Evolutionary conservation across 2,329 filamentous ascomycete genomes (phyloP).

Genomic region (Pestalotiopsis sp.): DNA sequence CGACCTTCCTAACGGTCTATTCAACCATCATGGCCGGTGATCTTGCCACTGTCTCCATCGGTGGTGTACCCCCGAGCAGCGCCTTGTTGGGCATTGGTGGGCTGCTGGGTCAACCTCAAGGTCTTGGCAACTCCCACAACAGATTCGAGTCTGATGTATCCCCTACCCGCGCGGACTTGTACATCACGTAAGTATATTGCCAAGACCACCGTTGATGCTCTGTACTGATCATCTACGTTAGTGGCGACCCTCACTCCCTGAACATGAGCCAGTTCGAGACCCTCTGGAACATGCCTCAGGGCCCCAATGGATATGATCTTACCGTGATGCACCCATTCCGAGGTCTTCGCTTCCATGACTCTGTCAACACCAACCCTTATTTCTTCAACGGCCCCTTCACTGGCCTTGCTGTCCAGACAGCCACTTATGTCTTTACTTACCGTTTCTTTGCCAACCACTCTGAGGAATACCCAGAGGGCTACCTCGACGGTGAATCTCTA

Average conservation of each 20-base stretch:
- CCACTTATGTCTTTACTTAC: conserved; percentile 44
- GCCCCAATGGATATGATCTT: conserved; percentile 44
- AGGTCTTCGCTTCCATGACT: conserved; percentile 40
- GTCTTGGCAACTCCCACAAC: conserved; percentile 52
- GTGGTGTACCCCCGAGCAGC: conserved; percentile 41
- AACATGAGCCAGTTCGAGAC: neutral
- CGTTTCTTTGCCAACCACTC: conserved; percentile 46
- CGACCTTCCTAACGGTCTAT: conserved; percentile 40
- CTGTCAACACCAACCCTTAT: conserved; percentile 49
- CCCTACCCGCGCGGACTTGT: conserved; percentile 53
- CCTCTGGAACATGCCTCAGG: conserved; percentile 44
- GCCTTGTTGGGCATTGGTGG: conserved; percentile 39
- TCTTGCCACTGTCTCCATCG: conserved; percentile 51
- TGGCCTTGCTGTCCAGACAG: conserved; percentile 52
- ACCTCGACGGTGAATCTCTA: neutral
- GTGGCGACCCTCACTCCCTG: neutral
- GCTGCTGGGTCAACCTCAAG: conserved; percentile 44
- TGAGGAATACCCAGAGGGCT: neutral
- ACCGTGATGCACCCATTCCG: conserved; percentile 32
- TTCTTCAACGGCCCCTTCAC: conserved; percentile 56
- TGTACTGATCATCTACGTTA: neutral
- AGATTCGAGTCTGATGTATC: conserved; percentile 56
- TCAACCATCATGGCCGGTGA: conserved; percentile 51
- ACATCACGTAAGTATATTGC: conserved; percentile 50
- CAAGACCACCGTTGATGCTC: conserved; percentile 32